Conservation (phyloP, 768 basidiomycete genomes). For the Psilocybe azurescens region DNA sequence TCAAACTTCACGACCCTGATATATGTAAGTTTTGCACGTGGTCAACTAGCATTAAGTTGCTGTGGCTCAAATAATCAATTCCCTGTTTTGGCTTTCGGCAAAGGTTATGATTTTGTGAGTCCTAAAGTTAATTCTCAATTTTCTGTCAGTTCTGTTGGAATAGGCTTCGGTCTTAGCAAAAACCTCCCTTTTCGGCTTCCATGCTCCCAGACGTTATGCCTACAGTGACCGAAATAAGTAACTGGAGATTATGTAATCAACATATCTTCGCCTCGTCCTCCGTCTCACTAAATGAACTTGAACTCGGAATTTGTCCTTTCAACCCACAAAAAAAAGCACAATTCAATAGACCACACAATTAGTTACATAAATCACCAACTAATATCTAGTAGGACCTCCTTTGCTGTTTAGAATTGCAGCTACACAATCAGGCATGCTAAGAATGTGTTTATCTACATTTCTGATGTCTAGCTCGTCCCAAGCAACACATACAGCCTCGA, state of each 20-base stretch:
- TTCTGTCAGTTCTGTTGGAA: not conserved
- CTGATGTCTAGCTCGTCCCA: slow-evolving; percentile 27
- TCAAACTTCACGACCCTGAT: not conserved
- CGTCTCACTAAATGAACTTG: too few species aligned
- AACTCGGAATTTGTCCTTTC: too few species aligned
- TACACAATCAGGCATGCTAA: slow-evolving; percentile 24
- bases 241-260: too few species aligned
- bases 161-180: not conserved
- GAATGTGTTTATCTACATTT: slow-evolving; percentile 26
- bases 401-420: slow-evolving; percentile 18
- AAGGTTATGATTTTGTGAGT: not conserved
- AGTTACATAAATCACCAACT: too few species aligned
- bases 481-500: slow-evolving; percentile 18
- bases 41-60: not conserved
- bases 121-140: not conserved
- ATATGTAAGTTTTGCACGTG: not conserved
- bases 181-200: not conserved
- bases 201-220: too few species aligned
- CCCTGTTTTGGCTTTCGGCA: not conserved
- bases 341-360: too few species aligned
- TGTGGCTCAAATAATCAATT: not conserved
- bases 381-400: slow-evolving; percentile 29
- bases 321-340: too few species aligned
- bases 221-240: too few species aligned
- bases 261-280: too few species aligned